Evolutionary conservation across 306 rosid genomes (phyloP).

Genomic region (Prunus persica): DNA sequence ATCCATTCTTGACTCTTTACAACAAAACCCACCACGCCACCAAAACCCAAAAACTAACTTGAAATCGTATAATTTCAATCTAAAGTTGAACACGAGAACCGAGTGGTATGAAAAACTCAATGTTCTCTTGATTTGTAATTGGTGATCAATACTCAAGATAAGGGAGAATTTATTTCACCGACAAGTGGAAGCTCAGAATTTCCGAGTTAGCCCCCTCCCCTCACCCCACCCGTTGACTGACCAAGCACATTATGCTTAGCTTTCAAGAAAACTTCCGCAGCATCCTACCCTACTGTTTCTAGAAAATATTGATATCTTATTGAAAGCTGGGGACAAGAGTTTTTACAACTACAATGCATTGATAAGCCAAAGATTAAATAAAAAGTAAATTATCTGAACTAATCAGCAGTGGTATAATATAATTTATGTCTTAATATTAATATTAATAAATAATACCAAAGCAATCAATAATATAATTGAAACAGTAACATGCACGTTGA

Average conservation of each 20-base stretch:
- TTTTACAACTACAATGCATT: too few relatives aligned
- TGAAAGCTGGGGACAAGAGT: too few relatives aligned
- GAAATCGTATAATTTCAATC: neutral
- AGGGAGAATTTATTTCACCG: neutral
- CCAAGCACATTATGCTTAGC: neutral
- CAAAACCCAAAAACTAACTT: neutral
- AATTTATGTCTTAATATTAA: too few relatives aligned
- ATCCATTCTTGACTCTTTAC: neutral
- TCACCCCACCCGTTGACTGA: neutral
- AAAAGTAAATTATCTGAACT: too few relatives aligned
- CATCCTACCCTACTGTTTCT: too few relatives aligned
- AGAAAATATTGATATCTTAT: too few relatives aligned
- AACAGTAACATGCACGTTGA: too few relatives aligned
- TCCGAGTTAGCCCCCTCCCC: neutral
- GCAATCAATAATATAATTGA: too few relatives aligned
- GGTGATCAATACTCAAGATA: neutral
- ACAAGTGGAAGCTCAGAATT: neutral
- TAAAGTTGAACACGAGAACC: neutral
- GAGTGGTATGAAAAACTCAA: neutral
- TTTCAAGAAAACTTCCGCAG: too few relatives aligned
- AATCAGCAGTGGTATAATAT: too few relatives aligned
- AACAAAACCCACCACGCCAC: neutral
- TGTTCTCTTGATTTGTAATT: neutral
- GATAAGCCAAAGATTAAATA: too few relatives aligned
- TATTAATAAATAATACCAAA: too few relatives aligned